phyloP scores from a whole-genome alignment of 2,329 filamentous ascomycete genomes.

The Microascus cirrosus region DNA sequence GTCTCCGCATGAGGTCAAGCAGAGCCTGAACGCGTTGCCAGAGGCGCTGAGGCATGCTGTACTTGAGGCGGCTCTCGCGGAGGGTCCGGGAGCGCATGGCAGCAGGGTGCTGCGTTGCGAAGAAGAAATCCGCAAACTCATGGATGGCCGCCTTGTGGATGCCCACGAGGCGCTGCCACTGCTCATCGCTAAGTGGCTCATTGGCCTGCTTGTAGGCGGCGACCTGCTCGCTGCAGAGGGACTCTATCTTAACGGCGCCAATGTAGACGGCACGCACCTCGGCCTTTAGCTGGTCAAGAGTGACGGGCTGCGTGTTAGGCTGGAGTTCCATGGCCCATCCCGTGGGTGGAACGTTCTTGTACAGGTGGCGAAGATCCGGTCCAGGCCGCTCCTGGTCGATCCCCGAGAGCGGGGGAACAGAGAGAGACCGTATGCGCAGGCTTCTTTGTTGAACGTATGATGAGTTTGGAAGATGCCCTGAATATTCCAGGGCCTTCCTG shows the following conservation, averaged over 20 bases:
- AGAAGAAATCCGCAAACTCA: constrained; percentile 77
- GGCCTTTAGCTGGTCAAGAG: constrained; percentile 64
- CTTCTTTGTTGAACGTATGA: not conserved
- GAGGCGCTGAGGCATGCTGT: constrained; percentile 86
- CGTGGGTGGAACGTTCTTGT: not conserved
- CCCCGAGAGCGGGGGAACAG: not conserved
- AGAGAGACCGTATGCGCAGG: not conserved
- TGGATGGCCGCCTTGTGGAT: constrained; percentile 71
- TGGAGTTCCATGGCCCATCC: not conserved
- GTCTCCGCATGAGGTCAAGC: constrained; percentile 63
- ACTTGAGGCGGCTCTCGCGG: constrained; percentile 61
- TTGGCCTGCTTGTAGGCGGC: not conserved
- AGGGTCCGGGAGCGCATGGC: constrained; percentile 50
- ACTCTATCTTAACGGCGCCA: constrained; percentile 75
- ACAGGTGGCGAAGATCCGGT: not conserved
- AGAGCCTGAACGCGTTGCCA: constrained; percentile 89
- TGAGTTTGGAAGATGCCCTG: not conserved
- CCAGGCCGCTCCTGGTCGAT: not conserved
- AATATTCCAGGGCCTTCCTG: too few species aligned
- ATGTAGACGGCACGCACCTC: constrained; percentile 80
- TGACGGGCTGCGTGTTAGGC: constrained; percentile 31
- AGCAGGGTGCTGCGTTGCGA: constrained; percentile 77
- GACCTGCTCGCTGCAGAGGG: constrained; percentile 60
- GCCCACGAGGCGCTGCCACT: constrained; percentile 76
- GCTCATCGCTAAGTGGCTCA: constrained; percentile 50